Conservation (phyloP, 2,329 filamentous ascomycete species). For the Aspergillus piperis region DNA sequence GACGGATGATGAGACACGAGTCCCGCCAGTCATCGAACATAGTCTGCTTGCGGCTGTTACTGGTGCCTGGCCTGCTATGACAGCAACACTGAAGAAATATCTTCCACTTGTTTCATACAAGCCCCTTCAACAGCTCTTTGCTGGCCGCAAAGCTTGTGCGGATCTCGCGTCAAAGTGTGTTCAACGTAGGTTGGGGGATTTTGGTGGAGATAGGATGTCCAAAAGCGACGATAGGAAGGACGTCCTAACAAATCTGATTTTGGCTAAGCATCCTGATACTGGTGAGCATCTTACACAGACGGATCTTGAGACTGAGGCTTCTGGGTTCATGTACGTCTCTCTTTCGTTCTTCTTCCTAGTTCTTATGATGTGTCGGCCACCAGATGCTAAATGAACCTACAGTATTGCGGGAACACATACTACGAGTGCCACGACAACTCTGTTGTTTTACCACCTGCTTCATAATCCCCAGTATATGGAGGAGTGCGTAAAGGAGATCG, state of each 20-base stretch:
- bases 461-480: constrained; percentile 29
- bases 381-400: constrained; percentile 11
- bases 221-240: constrained; percentile 26
- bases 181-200: background rate
- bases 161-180: constrained; percentile 8
- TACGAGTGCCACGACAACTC: constrained; percentile 31
- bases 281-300: constrained; percentile 30
- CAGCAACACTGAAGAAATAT: constrained; percentile 27
- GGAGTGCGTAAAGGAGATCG: background rate
- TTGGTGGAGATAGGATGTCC: background rate
- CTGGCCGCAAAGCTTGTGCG: constrained; percentile 24
- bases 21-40: constrained; percentile 39
- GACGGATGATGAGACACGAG: constrained; percentile 27
- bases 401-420: constrained; percentile 40
- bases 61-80: constrained; percentile 32
- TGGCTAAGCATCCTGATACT: constrained; percentile 40
- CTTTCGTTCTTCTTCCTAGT: no score
- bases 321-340: constrained; percentile 36
- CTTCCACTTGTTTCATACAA: constrained; percentile 24
- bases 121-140: constrained; percentile 23
- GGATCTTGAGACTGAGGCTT: constrained; percentile 40
- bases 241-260: constrained; percentile 40
- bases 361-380: no score
- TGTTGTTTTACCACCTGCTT: constrained; percentile 37
- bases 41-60: constrained; percentile 33